phyloP scores from a whole-genome alignment of 371 early-diverging fungal species.

The Apophysomyces variabilis region DNA sequence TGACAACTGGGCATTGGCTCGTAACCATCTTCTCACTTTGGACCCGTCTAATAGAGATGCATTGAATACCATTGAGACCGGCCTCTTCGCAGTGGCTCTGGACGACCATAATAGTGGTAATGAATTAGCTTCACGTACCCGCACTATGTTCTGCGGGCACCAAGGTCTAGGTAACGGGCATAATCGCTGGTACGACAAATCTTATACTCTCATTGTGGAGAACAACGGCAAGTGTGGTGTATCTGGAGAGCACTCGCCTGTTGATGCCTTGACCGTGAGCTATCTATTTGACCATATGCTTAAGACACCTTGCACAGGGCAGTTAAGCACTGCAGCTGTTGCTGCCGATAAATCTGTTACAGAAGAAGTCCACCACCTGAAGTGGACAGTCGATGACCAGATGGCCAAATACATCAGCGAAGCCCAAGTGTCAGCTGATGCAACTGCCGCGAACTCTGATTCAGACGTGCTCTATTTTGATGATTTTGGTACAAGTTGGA shows the following conservation, averaged over 20 bases:
- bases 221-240: slow-evolving; percentile 74
- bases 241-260: slow-evolving; percentile 85
- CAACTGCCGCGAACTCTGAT: slow-evolving; percentile 64
- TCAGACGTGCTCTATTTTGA: slow-evolving; percentile 65
- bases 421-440: slow-evolving; percentile 59
- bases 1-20: slow-evolving; percentile 79
- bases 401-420: slow-evolving; percentile 51
- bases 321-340: neutral
- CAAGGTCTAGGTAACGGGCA: slow-evolving; percentile 55
- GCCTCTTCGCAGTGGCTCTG: slow-evolving; percentile 77
- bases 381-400: slow-evolving; percentile 56
- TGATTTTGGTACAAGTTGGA: slow-evolving; percentile 47
- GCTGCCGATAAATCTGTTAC: slow-evolving; percentile 8
- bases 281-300: slow-evolving; percentile 64
- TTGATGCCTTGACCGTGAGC: slow-evolving; percentile 78
- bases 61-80: slow-evolving; percentile 60
- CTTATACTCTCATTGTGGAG: slow-evolving; percentile 65
- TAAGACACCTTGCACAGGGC: slow-evolving; percentile 41
- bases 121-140: slow-evolving; percentile 38
- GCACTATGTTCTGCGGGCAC: slow-evolving; percentile 44
- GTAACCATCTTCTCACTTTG: slow-evolving; percentile 60
- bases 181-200: slow-evolving; percentile 92
- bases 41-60: slow-evolving; percentile 57
- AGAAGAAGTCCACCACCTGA: slow-evolving; percentile 41
- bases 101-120: slow-evolving; percentile 67